phyloP scores from a whole-genome alignment of 2,329 filamentous ascomycete genomes.

The Curvularia verruculosa region DNA sequence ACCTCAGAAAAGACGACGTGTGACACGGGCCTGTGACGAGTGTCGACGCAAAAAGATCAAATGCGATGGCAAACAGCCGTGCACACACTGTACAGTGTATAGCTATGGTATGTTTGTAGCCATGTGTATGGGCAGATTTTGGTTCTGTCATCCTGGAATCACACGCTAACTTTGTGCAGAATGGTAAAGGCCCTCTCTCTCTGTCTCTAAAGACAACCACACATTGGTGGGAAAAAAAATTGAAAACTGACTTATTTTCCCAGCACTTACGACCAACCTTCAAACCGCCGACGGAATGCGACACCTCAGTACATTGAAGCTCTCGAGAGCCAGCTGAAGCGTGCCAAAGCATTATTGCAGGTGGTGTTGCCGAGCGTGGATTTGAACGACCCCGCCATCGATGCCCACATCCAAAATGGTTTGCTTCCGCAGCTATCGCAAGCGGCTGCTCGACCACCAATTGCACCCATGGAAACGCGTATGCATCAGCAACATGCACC shows the following conservation, averaged over 20 bases:
- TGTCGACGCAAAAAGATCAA: slow-evolving; percentile 60
- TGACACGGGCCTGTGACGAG: slow-evolving; percentile 53
- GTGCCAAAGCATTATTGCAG: slow-evolving; percentile 79
- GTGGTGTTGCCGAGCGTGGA: slow-evolving; percentile 84
- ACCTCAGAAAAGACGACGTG: slow-evolving; percentile 52
- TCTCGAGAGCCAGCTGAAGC: slow-evolving; percentile 79
- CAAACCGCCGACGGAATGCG: slow-evolving; percentile 86
- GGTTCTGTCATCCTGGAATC: not conserved
- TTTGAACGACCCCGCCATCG: slow-evolving; percentile 81
- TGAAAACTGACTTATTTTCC: slow-evolving; percentile 7
- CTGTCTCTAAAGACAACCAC: slow-evolving; percentile 1
- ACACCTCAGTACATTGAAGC: slow-evolving; percentile 93
- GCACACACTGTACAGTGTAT: slow-evolving; percentile 95
- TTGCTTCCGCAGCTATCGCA: slow-evolving; percentile 52
- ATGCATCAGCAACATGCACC: slow-evolving; percentile 27
- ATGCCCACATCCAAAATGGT: slow-evolving; percentile 75
- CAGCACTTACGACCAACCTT: slow-evolving; percentile 87
- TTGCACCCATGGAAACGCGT: slow-evolving; percentile 29
- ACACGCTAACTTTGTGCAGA: slow-evolving; percentile 59
- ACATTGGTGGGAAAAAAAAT: not conserved
- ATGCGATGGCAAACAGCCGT: slow-evolving; percentile 62
- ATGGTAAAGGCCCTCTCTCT: slow-evolving; percentile 62
- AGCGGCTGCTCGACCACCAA: slow-evolving; percentile 29
- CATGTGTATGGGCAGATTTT: slow-evolving; percentile 2
- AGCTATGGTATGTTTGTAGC: slow-evolving; percentile 75